Base-by-base conservation (phyloP, 176 grass and related monocot species). In the Bothriochloa decipiens region DNA sequence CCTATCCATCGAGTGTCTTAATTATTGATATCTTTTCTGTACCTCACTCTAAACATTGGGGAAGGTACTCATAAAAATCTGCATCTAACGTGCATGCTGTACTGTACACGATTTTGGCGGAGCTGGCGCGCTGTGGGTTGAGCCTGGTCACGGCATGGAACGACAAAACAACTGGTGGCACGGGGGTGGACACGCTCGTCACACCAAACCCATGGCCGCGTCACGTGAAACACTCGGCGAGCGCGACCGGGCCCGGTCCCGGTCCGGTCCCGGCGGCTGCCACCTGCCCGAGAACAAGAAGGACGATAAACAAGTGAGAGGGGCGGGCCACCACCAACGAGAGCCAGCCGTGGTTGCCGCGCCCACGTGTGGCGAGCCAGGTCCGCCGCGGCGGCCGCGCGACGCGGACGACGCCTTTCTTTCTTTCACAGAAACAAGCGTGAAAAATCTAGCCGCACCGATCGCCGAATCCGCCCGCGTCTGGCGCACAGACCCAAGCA, bases 291-390 rank as follows among this genome's bases (percentile, higher is more conserved):
- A 73, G 27, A 73, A 50, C 41, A 13, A 72, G 20, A 58, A 58
- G 43, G 11, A 46, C 20, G n/a, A 23, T 25, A 46, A 45, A 26
- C 18, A 72, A 72, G 8, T 10, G 18, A 4, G 43, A n/a, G 3
- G 43, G 20, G 6, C 1, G 11, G n/a, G 6, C 23, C 8, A 7
- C 40, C n/a, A n/a, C n/a, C n/a, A n/a, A n/a, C n/a, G n/a, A 8
- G 8, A 8, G 4, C 40, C 37, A 6, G 37, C 8, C 7, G 40
- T 8, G 40, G 40, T 6, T 53, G 43, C 4, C 82, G 42, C 1
- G 39, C 43, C 46, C 83, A 85, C 77, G 77, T 32, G 76, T 78
- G 36, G 75, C 35, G 55, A 62, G 75, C 72, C 6, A 27, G 71
- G 70, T 27, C 68, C 42, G 42, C 16, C 39, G 11, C 41, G 36